Percentiles rank a stretch among this genome's conserved stretches.
Conservation (phyloP, 257 asterid species). For the Forsythia viridissima region DNA sequence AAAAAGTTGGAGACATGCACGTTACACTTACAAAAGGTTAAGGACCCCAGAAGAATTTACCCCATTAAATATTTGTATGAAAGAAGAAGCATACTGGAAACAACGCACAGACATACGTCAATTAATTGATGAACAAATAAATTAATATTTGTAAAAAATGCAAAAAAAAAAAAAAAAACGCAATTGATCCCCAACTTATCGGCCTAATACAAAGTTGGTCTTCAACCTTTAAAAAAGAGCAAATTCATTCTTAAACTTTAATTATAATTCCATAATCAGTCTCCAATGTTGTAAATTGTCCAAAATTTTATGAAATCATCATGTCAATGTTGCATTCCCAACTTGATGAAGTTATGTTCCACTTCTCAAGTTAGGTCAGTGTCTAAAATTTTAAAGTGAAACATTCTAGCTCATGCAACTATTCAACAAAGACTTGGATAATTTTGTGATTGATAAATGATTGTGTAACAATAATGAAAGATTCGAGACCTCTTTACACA, state of each 20-base stretch:
- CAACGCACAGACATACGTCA: not conserved
- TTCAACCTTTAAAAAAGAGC: not conserved
- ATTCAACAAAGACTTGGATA: no score
- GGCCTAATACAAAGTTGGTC: not conserved
- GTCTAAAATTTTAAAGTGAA: not conserved
- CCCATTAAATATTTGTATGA: not conserved
- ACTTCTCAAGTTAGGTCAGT: not conserved
- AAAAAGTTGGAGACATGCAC: no score
- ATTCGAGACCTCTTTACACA: no score
- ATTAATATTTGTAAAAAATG: not conserved
- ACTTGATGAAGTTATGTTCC: not conserved
- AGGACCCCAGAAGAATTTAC: no score
- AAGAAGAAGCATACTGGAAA: slow-evolving; percentile 27
- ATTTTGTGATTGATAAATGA: not conserved
- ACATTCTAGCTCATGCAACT: not conserved
- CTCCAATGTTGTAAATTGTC: no score
- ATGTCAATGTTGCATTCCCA: not conserved
- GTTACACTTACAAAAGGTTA: no score
- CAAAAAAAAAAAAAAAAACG: not conserved
- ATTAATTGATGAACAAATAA: not conserved
- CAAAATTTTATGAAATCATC: not conserved
- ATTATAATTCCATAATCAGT: no score
- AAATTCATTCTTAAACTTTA: not conserved
- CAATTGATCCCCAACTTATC: not conserved
- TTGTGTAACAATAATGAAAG: not conserved